These are phyloP conservation scores for Fusarium neocosmosporiellum DNA, from an alignment of 2,329 filamentous ascomycete genomes.

Conservation along the genomic window DNA sequence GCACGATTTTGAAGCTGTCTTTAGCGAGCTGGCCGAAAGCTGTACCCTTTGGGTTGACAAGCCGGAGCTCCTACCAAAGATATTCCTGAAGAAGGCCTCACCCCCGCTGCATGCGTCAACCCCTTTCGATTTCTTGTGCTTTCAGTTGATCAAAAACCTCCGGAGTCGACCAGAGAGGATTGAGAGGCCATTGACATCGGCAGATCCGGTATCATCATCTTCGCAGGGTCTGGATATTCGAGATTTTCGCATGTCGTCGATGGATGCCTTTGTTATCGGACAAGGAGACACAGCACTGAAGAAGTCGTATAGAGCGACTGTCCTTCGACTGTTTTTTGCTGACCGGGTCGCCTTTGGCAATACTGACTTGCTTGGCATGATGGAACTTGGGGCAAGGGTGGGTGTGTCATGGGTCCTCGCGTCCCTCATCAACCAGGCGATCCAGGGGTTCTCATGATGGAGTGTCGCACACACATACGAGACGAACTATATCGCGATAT, in stretches of 20 bases:
- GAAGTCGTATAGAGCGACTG: conserved; percentile 50
- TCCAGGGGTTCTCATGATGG: conserved; percentile 22
- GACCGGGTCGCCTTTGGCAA: conserved; percentile 55
- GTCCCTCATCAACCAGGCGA: conserved; percentile 16
- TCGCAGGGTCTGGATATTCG: conserved; percentile 54
- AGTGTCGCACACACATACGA: neutral
- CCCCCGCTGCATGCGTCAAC: conserved; percentile 49
- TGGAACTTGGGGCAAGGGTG: conserved; percentile 48
- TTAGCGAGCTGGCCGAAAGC: conserved; percentile 69
- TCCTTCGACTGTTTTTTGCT: conserved; percentile 58
- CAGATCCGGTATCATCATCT: conserved; percentile 27
- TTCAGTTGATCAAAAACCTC: conserved; percentile 58
- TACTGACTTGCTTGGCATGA: conserved; percentile 42
- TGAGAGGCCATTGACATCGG: conserved; percentile 55
- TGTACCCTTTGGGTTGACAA: conserved; percentile 68
- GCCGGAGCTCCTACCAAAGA: conserved; percentile 61
- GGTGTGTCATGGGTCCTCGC: conserved; percentile 49
- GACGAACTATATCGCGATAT: neutral
- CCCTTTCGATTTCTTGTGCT: conserved; percentile 53
- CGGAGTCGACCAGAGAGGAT: conserved; percentile 56
- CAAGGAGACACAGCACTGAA: conserved; percentile 43
- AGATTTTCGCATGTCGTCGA: conserved; percentile 60
- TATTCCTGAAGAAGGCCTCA: conserved; percentile 55
- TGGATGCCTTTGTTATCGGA: conserved; percentile 62
- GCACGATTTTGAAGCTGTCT: conserved; percentile 70